Base-by-base conservation (phyloP, 208 protist genomes). In the Trypanosoma mega region DNA sequence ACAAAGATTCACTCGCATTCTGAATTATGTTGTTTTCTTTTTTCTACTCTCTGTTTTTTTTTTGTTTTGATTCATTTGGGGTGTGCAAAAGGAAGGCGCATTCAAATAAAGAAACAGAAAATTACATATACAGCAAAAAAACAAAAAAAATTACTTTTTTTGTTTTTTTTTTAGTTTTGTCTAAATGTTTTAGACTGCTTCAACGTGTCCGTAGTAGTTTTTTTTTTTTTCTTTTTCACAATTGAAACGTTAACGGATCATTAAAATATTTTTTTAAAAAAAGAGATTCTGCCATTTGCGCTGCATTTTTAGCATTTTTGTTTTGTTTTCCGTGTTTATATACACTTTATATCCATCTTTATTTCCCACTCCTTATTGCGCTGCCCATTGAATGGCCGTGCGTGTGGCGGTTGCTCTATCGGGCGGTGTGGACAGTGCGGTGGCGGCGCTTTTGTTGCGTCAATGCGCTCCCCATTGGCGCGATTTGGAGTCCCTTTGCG, bases 371-470 rank as follows among this genome's bases (percentile, higher is more conserved):
- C 16, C 36, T 34, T 29, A 34, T 34, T 48, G n/a, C 34, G 46
- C 30, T 54, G 2, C 12, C 18, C 24, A 4, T 24, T n/a, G 3
- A 48, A 7, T 30, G 0, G 50, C 37, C 2, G 46, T 87, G 44
- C 69, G 72, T 14, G 68, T 93, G 27, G 87, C 76, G 20, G 55
- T 92, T 33, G 81, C 64, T 8, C 78, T 94, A 29, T 94, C 87
- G 34, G 87, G 87, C 4, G 87, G 87, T 30, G 82, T 92, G 0
- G 87, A 94, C 68, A 94, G 87, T 65, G 73, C 78, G 20, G 84
- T 94, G 11, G 55, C 74, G 12, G 87, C 84, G 1, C 53, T 88
- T 4, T 48, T 94, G 1, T 73, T 92, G 3, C 9, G 30, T 11
- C 84, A 77, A 9, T 94, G 87, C 48, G 80, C 85, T 1, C 59